These are phyloP conservation scores for Blastocystis sp. DNA, from an alignment of 352 stramenopile genomes.

Conservation along the genomic window DNA sequence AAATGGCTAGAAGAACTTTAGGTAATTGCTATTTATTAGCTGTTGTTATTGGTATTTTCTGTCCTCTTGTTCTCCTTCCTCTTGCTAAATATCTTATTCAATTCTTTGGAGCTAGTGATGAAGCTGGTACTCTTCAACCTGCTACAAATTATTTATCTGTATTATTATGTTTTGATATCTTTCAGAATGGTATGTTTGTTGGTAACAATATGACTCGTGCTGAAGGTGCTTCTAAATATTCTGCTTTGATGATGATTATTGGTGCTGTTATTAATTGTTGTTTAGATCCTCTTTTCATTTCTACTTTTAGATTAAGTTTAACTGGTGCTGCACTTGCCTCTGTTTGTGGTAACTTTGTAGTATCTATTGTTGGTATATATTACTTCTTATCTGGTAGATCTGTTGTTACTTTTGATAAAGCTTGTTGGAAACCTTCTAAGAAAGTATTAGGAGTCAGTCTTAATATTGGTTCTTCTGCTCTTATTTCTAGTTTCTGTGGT, in stretches of 20 bases:
- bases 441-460: constrained; percentile 1
- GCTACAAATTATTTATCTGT: constrained; percentile 15
- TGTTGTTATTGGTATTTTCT: constrained; percentile 1
- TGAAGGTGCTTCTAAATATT: constrained; percentile 20
- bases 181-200: not conserved
- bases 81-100: too few species aligned
- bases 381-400: not conserved
- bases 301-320: constrained; percentile 5
- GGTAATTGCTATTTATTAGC: constrained; percentile 27
- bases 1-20: constrained; percentile 6
- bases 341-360: constrained; percentile 1
- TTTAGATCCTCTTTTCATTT: constrained; percentile 31
- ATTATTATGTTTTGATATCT: constrained; percentile 9
- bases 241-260: constrained; percentile 14
- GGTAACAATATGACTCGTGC: constrained; percentile 27
- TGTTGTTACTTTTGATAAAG: constrained; percentile 10
- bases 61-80: constrained; percentile 5
- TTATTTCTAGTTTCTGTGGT: constrained; percentile 11
- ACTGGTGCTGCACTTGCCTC: constrained; percentile 12
- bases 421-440: not conserved
- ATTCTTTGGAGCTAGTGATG: constrained; percentile 22
- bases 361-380: constrained; percentile 13
- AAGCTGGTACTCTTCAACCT: not conserved
- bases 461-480: constrained; percentile 12
- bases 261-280: constrained; percentile 26